phyloP scores from a whole-genome alignment of 2,329 filamentous ascomycete species.

The Aspergillus persii region DNA sequence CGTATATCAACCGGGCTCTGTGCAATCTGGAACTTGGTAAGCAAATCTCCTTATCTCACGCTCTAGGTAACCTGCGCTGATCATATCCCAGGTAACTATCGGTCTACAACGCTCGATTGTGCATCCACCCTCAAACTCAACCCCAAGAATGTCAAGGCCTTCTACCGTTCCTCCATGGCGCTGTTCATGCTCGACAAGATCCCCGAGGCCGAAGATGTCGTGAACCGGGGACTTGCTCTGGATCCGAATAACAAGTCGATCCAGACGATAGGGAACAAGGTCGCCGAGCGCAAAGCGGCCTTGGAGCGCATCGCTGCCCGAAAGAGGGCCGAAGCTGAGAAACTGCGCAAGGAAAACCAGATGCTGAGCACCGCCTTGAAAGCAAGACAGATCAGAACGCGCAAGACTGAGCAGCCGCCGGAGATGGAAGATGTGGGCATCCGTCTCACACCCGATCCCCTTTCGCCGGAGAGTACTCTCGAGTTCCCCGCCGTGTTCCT shows the following conservation, averaged over 20 bases:
- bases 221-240: constrained; percentile 68
- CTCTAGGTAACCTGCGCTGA: background rate
- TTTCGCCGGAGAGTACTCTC: constrained; percentile 70
- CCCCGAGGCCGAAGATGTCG: constrained; percentile 76
- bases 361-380: constrained; percentile 65
- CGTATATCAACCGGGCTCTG: constrained; percentile 82
- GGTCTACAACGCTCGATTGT: constrained; percentile 82
- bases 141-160: constrained; percentile 79
- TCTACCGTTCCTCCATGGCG: constrained; percentile 78
- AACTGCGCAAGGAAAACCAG: constrained; percentile 52
- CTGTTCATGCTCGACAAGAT: constrained; percentile 76
- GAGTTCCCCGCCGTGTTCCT: constrained; percentile 77
- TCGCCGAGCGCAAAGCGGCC: constrained; percentile 57
- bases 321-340: constrained; percentile 52
- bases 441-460: constrained; percentile 66
- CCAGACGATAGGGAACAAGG: constrained; percentile 59
- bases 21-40: constrained; percentile 80
- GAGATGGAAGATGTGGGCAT: constrained; percentile 84
- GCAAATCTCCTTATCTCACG: constrained; percentile 16
- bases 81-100: constrained; percentile 67
- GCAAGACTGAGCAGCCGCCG: constrained; percentile 68
- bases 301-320: constrained; percentile 56
- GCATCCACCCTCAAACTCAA: constrained; percentile 76
- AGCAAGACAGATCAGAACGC: constrained; percentile 67
- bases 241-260: constrained; percentile 70